Base-by-base conservation (phyloP, 257 asterid species). In the Forsythia suspensa region DNA sequence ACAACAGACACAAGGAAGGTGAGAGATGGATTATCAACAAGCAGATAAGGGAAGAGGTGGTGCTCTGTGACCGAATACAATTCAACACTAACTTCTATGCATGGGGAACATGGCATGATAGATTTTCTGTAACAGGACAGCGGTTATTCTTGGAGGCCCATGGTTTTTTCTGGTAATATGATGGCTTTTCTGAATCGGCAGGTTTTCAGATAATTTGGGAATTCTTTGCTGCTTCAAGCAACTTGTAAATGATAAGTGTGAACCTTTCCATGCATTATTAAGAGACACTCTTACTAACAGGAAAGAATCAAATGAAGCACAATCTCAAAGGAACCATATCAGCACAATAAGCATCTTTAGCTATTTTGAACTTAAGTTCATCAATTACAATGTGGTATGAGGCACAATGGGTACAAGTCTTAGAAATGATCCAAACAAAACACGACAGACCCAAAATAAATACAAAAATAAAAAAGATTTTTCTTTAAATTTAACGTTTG, bases 391-490 rank as follows among this genome's bases (percentile, higher is more conserved):
- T 55, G 11, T 51, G 51, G 4, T 46, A 34, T 11, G 72, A n/a
- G 36, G 16, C 34, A 43, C 24, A 46, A 68, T 74, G 55, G 51
- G 39, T 7, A 36, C 43, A 77, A 63, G 18, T 46, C 34, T 10
- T 37, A 46, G 70, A 63, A 59, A 72, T 71, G 81, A 65, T 72
- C 71, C 66, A 66, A 29, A 44, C 61, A 44, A 10, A 55, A 55
- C 24, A 55, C 5, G 48, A 71, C 34, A 41, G 12, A 16, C 29
- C 57, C 10, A 34, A 38, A 51, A 63, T 24, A 37, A 36, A 76
- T 48, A 76, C 55, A 13, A 29, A 51, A 74, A 11, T 79, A 57
- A n/a, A n/a, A n/a, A n/a, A n/a, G n/a, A n/a, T n/a, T n/a, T n/a
- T n/a, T n/a, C n/a, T n/a, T n/a, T n/a, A n/a, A n/a, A n/a, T n/a